Evolutionary conservation across 768 basidiomycete species (phyloP), one percentile per base, ranked within the genome.

Genomic region (Krasilnikovozyma curviuscula): DNA sequence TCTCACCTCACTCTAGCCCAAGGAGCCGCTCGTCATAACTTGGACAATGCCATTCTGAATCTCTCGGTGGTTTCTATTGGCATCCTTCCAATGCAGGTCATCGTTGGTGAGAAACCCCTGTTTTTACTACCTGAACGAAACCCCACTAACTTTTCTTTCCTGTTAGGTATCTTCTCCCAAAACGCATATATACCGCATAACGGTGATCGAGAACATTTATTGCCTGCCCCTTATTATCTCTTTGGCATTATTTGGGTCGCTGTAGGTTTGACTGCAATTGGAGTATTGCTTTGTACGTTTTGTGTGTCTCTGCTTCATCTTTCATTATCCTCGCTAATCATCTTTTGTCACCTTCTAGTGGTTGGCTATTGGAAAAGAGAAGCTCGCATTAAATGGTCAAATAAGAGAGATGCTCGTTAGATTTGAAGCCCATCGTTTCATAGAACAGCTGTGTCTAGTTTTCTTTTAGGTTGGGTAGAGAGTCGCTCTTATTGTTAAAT

Each of bases 131-230:
- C 4, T 29, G 5, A 24, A 13, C 10, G 23, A 14, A 19, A n/a
- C 9, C 10, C 14, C n/a, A 19, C 29, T 25, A 28, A 14, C 38
- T 6, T 40, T 32, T 28, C 21, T 21, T 35, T 14, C 14, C n/a
- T 16, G 13, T n/a, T 40, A 83, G 84, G 80, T 37, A 21, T 73
- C 13, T 73, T 75, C 58, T 79, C 80, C 3, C 65, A 77, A 61
- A 91, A 93, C 58, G 56, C 78, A 35, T 61, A 53, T 5, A 54
- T 83, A 3, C 84, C 83, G 0, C 60, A 60, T n/a, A 81, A 82
- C 60, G 63, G 63, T 14, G 57, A 56, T 19, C 39, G 34, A 0
- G 34, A 41, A 12, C 58, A 65, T 38, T 55, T 59, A 3, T 59
- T 62, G 0, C 61, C 53, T 14, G 65, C 67, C 13, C 67, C 67